Percentiles rank a stretch among this genome's conserved stretches.
Evolutionary conservation across 176 grass and related monocot species (phyloP).

Genomic region (Eragrostis curvula): DNA sequence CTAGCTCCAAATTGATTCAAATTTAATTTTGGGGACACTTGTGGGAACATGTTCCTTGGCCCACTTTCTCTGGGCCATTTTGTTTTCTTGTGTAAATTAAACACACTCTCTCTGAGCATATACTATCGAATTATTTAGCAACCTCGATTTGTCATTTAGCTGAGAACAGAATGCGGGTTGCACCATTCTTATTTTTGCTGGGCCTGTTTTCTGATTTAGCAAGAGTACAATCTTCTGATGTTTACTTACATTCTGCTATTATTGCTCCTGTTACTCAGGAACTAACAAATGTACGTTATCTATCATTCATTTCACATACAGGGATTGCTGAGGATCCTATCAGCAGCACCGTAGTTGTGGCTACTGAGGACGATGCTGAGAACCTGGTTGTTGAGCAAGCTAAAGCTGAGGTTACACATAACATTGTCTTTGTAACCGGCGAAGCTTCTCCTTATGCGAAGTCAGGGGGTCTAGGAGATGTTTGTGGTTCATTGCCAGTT

Average conservation of each 20-base stretch:
- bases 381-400: conserved; percentile 33
- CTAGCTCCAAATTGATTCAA: neutral
- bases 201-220: conserved; percentile 9
- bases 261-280: neutral
- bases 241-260: conserved; percentile 1
- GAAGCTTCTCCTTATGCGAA: conserved; percentile 96
- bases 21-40: neutral
- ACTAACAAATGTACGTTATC: neutral
- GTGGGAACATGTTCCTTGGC: neutral
- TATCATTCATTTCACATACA: conserved; percentile 34
- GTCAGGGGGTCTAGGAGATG: conserved; percentile 92
- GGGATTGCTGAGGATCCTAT: conserved; percentile 29
- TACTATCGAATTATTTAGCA: conserved; percentile 8
- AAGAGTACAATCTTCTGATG: neutral
- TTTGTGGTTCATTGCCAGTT: conserved; percentile 94
- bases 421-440: conserved; percentile 79
- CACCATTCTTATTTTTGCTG: neutral
- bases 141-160: conserved; percentile 27
- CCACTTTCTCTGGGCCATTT: conserved; percentile 12
- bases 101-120: neutral
- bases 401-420: conserved; percentile 56
- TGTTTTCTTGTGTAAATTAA: conserved; percentile 24
- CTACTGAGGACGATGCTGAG: conserved; percentile 44
- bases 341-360: conserved; percentile 15
- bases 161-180: conserved; percentile 29